A percentile compares a stretch with the other conserved stretches of the same genome.
Evolutionary conservation across 345 rosid species (phyloP).

Genomic region (Arabidopsis thaliana): TAIR10.1 NC_003076.8:194001-194500

Average conservation of each 20-base stretch:
- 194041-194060: constrained; percentile 14
- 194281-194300: background rate
- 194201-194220: background rate
- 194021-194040: background rate
- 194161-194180: background rate
- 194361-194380: background rate
- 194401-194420: constrained; percentile 28
- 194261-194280: constrained; percentile 10
- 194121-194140: constrained; percentile 8
- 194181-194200: background rate
- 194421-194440: constrained; percentile 3
- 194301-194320: background rate
- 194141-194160: background rate
- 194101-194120: constrained; percentile 12
- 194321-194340: background rate
- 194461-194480: background rate
- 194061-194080: constrained; percentile 29
- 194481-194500: background rate
- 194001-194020: background rate
- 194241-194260: constrained; percentile 12
- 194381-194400: background rate
- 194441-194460: constrained; percentile 10
- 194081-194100: constrained; percentile 21
- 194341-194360: background rate
- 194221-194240: background rate